These are phyloP conservation scores for Botrytis fabae DNA, from an alignment of 2,329 filamentous ascomycete species.

Conservation along the genomic window DNA sequence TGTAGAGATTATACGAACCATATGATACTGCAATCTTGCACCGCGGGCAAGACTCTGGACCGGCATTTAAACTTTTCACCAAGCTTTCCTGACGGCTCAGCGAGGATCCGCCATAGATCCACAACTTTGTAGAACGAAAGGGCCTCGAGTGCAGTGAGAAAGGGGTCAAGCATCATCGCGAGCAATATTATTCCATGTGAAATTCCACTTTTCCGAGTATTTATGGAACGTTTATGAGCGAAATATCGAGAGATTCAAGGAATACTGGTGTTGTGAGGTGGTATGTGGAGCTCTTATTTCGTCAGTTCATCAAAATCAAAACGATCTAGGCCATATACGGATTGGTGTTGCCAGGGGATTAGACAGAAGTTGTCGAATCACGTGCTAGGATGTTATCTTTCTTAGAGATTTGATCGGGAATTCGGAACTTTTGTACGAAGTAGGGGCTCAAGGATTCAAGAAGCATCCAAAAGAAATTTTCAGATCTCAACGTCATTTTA, in stretches of 20 bases:
- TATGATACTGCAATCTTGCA: background rate
- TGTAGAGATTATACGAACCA: constrained; percentile 11
- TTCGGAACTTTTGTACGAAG: background rate
- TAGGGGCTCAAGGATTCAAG: background rate
- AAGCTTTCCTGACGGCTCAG: constrained; percentile 11
- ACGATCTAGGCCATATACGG: background rate
- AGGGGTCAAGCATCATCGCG: constrained; percentile 18
- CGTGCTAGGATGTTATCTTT: constrained; percentile 6
- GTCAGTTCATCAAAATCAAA: background rate
- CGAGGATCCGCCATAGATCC: constrained; percentile 1
- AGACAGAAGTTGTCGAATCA: constrained; percentile 6
- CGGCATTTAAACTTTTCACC: constrained; percentile 8
- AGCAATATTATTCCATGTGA: background rate
- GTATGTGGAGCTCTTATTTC: background rate
- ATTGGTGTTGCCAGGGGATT: background rate
- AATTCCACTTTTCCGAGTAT: constrained; percentile 19
- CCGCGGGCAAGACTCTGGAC: background rate
- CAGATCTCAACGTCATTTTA: background rate
- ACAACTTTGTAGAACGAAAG: constrained; percentile 9
- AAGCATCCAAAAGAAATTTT: background rate
- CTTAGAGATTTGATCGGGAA: background rate
- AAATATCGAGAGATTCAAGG: background rate
- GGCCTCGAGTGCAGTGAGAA: background rate
- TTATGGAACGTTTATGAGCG: constrained; percentile 4
- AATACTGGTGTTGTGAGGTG: background rate